A percentile compares a stretch with the other conserved stretches of the same genome.
Conservation (phyloP, 2,329 filamentous ascomycete genomes). For the Daldinia eschscholtzii region DNA sequence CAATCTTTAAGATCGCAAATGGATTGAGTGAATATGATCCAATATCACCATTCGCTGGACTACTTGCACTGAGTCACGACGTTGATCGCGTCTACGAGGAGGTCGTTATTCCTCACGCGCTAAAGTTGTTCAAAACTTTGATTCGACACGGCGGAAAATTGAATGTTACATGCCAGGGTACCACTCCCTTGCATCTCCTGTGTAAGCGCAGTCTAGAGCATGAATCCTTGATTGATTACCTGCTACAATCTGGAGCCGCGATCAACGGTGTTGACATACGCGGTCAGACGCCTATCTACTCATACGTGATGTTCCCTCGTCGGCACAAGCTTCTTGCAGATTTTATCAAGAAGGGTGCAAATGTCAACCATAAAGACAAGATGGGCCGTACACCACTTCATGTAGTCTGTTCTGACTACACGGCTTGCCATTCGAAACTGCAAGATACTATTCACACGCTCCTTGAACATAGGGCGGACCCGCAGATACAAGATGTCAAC, state of each 20-base stretch:
- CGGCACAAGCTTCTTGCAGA: not conserved
- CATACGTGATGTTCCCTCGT: not conserved
- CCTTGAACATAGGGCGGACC: not conserved
- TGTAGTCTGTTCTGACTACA: not conserved
- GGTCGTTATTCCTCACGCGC: slow-evolving; percentile 9
- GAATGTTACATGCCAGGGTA: not conserved
- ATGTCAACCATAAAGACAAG: slow-evolving; percentile 17
- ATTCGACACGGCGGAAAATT: slow-evolving; percentile 14
- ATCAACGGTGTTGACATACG: slow-evolving; percentile 11
- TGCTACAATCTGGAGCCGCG: slow-evolving; percentile 14
- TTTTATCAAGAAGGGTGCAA: slow-evolving; percentile 20
- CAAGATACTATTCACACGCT: not conserved
- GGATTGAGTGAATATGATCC: not conserved
- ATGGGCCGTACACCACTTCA: slow-evolving; percentile 16
- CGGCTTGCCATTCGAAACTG: not conserved
- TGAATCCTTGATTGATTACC: not conserved
- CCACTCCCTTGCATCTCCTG: slow-evolving; percentile 19
- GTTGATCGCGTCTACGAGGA: not conserved
- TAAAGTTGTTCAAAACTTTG: not conserved
- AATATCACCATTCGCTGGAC: not conserved
- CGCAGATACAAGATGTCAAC: not conserved
- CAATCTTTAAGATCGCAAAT: slow-evolving; percentile 9
- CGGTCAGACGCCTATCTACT: slow-evolving; percentile 18
- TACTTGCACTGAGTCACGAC: not conserved
- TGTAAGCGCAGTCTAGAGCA: slow-evolving; percentile 1